Evolutionary conservation across 2,329 filamentous ascomycete genomes (phyloP), one percentile per base, ranked within the genome.

Genomic region (Exophiala spinifera): DNA sequence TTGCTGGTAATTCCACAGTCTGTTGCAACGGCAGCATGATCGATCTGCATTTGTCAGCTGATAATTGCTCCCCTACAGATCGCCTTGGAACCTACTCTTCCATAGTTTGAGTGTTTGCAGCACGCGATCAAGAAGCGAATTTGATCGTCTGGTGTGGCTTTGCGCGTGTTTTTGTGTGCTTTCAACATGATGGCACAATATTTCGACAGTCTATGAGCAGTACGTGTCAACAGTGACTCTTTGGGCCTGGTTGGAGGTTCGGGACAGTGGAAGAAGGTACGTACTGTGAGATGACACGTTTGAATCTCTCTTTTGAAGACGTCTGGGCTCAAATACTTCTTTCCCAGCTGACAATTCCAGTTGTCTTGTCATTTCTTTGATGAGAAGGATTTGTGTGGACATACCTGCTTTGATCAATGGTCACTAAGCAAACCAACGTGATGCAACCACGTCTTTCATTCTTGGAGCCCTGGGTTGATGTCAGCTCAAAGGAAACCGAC

Each of bases 111-210:
- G 68, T 84, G 71, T 49, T 79, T 77, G 67, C 88, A 85, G 70
- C 86, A 88, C 49, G 76, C 75, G 46, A 88, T 77, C 20, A 89
- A 74, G 66, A 89, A 87, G 57, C 78, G 79, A 70, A 88, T 77
- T 62, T 87, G 83, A 23, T 82, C 76, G 17, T 79, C 73, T 23
- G 81, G 77, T 19, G 72, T 70, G 54, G 73, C 67, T 36, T 68
- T 66, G 61, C 79, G 72, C 81, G 84, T 84, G 21, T 15, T 49
- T 23, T 28, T 25, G 23, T 13, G 14, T 8, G n/a, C 23, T 23
- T 44, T 44, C 42, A 21, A 44, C 42, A 44, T 44, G 20, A 15
- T 44, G 13, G 23, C 42, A 23, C 20, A 13, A 31, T 31, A 5
- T 31, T 31, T 2, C 25, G 25, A 31, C 25, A 31, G 23, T 31